phyloP scores from a whole-genome alignment of 306 rosid species.

The Arachis stenosperma region DNA sequence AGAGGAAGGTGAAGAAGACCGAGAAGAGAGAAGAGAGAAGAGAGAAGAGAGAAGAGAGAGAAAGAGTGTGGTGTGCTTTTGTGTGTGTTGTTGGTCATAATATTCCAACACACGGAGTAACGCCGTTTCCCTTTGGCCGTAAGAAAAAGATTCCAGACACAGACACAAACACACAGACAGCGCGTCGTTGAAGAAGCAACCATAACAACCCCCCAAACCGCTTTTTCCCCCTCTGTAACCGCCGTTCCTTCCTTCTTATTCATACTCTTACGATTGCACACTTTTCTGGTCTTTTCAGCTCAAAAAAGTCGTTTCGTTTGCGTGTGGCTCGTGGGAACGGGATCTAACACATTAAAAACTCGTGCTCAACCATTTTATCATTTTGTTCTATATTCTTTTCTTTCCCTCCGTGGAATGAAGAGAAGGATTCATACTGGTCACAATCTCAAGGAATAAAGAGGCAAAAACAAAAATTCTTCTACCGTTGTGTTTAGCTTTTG shows the following conservation, averaged over 20 bases:
- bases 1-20: neutral
- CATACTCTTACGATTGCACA: neutral
- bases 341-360: conserved; percentile 31
- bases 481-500: neutral
- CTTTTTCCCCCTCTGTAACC: neutral
- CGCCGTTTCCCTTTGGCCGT: neutral
- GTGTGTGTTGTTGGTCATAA: neutral
- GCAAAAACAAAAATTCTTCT: neutral
- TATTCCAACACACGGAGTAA: neutral
- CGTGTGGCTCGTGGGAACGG: conserved; percentile 13
- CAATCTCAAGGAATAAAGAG: neutral
- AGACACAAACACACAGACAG: neutral
- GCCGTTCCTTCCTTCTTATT: neutral
- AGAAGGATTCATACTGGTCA: conserved; percentile 42
- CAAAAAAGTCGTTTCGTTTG: neutral
- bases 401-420: neutral
- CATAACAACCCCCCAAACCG: neutral
- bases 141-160: neutral
- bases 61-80: neutral
- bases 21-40: no score
- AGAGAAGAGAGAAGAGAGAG: neutral
- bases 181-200: neutral
- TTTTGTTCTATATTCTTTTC: neutral
- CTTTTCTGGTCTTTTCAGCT: neutral
- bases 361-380: neutral